Evolutionary conservation across 2,329 filamentous ascomycete genomes (phyloP).

Genomic region (Alternaria metachromatica): DNA sequence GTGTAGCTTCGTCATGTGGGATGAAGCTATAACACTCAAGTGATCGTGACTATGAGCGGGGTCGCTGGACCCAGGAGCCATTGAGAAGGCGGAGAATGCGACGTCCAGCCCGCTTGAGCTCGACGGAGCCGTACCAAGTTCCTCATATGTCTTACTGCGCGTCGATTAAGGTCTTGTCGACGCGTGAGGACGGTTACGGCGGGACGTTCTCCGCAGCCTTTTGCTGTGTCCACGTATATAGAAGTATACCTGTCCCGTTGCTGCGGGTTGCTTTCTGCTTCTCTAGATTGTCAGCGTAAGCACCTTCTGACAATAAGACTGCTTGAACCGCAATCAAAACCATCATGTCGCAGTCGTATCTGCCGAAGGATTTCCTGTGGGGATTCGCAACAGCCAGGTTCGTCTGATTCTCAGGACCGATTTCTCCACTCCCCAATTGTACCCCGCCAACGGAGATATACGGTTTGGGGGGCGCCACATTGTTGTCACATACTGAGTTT

Average conservation of each 20-base stretch:
- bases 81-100: slow-evolving; percentile 29
- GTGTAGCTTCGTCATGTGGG: slow-evolving; percentile 31
- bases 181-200: slow-evolving; percentile 45
- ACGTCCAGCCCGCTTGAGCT: slow-evolving; percentile 21
- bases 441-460: slow-evolving; percentile 28
- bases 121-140: slow-evolving; percentile 25
- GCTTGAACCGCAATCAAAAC: background rate
- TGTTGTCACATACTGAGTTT: slow-evolving; percentile 27
- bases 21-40: slow-evolving; percentile 21
- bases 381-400: slow-evolving; percentile 53
- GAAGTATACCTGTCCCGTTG: slow-evolving; percentile 33
- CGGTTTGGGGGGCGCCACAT: slow-evolving; percentile 1
- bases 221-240: slow-evolving; percentile 35
- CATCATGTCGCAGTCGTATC: slow-evolving; percentile 45
- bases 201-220: slow-evolving; percentile 45
- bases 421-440: slow-evolving; percentile 19
- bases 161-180: slow-evolving; percentile 33
- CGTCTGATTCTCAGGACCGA: slow-evolving; percentile 24
- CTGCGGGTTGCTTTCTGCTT: slow-evolving; percentile 10
- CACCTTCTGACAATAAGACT: slow-evolving; percentile 10
- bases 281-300: slow-evolving; percentile 11
- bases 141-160: slow-evolving; percentile 34
- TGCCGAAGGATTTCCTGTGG: slow-evolving; percentile 51
- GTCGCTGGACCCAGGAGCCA: slow-evolving; percentile 21
- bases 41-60: slow-evolving; percentile 24